phyloP scores from a whole-genome alignment of 352 stramenopile species.

The Globisporangium carolinianum region DNA sequence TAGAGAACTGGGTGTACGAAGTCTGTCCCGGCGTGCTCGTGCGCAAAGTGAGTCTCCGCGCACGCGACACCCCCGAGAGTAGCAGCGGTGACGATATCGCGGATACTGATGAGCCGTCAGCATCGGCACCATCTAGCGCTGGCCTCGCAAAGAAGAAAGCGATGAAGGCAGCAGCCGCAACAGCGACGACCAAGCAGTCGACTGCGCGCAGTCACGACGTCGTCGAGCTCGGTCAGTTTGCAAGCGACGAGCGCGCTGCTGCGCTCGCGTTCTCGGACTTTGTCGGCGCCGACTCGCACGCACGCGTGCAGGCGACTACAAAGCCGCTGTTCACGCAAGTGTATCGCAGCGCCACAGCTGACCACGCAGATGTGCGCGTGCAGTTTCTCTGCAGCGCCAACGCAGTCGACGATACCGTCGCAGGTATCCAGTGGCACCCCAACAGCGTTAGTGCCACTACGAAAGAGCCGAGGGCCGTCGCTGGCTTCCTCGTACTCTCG shows the following conservation, averaged over 20 bases:
- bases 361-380: conserved; percentile 30
- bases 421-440: conserved; percentile 30
- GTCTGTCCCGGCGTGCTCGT: conserved; percentile 53
- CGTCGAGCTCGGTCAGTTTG: conserved; percentile 32
- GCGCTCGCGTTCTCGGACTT: conserved; percentile 42
- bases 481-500: conserved; percentile 56
- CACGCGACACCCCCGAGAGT: not conserved
- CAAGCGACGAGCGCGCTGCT: conserved; percentile 21
- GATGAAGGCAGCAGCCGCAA: conserved; percentile 5
- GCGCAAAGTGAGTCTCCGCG: conserved; percentile 34
- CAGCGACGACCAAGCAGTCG: not conserved
- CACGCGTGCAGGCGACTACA: conserved; percentile 25
- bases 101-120: not conserved
- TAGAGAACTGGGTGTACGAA: conserved; percentile 54
- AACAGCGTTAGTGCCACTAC: not conserved
- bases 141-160: not conserved
- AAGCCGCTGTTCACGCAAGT: conserved; percentile 65
- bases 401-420: conserved; percentile 35
- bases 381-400: conserved; percentile 67
- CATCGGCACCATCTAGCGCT: conserved; percentile 6
- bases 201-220: conserved; percentile 17
- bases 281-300: conserved; percentile 30
- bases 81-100: conserved; percentile 2
- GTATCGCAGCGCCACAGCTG: conserved; percentile 15
- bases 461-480: conserved; percentile 11